A percentile compares a stretch with the other conserved stretches of the same genome.
Evolutionary conservation across 768 basidiomycete species (phyloP).

Genomic region (Pleurotus platypus): DNA sequence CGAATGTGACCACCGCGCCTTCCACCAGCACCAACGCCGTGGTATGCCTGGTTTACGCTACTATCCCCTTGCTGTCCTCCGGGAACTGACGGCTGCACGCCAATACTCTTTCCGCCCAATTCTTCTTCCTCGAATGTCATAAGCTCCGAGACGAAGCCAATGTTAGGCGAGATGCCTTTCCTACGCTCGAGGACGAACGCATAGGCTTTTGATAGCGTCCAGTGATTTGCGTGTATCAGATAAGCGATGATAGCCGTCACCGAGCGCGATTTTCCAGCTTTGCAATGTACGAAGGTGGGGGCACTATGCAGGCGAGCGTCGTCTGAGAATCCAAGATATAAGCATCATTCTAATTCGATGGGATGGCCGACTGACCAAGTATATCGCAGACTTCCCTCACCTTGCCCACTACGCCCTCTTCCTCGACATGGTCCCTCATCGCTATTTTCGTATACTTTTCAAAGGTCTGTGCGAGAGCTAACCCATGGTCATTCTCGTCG

Average conservation of each 20-base stretch:
- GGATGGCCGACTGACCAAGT: constrained; percentile 57
- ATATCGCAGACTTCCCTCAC: constrained; percentile 84
- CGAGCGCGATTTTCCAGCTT: constrained; percentile 92
- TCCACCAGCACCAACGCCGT: constrained; percentile 36
- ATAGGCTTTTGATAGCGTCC: constrained; percentile 91
- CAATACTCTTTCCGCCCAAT: constrained; percentile 71
- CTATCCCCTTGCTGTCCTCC: constrained; percentile 22
- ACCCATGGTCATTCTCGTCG: constrained; percentile 71
- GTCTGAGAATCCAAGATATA: constrained; percentile 42
- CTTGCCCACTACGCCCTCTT: constrained; percentile 79
- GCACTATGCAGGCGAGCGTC: constrained; percentile 88
- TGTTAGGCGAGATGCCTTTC: constrained; percentile 94
- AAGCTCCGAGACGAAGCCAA: constrained; percentile 95
- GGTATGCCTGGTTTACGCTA: constrained; percentile 24
- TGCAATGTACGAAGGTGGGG: constrained; percentile 94
- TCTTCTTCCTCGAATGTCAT: constrained; percentile 96
- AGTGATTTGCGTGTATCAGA: constrained; percentile 95
- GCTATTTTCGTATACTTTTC: constrained; percentile 85
- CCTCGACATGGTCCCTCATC: constrained; percentile 95
- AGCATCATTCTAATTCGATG: neutral
- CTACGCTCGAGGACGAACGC: constrained; percentile 88
- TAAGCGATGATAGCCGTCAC: constrained; percentile 97
- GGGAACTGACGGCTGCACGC: constrained; percentile 47
- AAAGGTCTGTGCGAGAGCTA: constrained; percentile 65
- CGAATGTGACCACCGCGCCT: constrained; percentile 63